Evolutionary conservation across 2,329 filamentous ascomycete genomes (phyloP), one percentile per base, ranked within the genome.

Genomic region (Atkinsonella hypoxylon): DNA sequence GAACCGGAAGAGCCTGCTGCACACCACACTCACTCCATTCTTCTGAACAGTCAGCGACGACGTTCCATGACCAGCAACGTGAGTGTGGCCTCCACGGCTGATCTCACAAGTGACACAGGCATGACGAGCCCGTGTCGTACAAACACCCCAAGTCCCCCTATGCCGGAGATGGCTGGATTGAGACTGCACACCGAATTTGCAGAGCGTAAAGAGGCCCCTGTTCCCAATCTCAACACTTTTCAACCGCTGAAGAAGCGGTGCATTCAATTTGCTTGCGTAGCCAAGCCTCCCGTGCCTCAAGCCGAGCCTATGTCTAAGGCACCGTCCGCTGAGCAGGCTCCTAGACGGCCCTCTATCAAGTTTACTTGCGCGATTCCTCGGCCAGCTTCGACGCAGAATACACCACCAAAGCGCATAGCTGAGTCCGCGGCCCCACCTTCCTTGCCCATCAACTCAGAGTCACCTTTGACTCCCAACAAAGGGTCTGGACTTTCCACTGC

Each of bases 91-190:
- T 95, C 90, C 1, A 94, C 89, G 3, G 87, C 87, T 38, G 91
- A 96, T 57, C 75, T 97, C 51, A 96, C 89, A n/a, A 96, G 90
- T 67, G 93, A 96, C 61, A 93, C 87, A 52, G 90, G 88, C 53
- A 71, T 94, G 53, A 95, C 90, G 17, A 96, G 89, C 61, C 89
- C 91, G 41, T 85, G 88, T n/a, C 77, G 89, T 51, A 87, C 88
- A 36, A 89, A 81, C 64, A 91, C 89, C 0, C 89, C 90, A 1
- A 97, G 91, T 62, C 91, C 93, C 17, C 89, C 89, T n/a, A 74
- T 84, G 2, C 81, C 82, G 4, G 75, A 82, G 17, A 72, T 79
- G 48, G 69, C 71, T 18, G 72, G 75, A 50, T 63, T 69, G 8
- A 69, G 67, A 26, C 56, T 76, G 34, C 63, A 68, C 41, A 54